phyloP scores from a whole-genome alignment of 2,329 filamentous ascomycete species.

The Colletotrichum horii region DNA sequence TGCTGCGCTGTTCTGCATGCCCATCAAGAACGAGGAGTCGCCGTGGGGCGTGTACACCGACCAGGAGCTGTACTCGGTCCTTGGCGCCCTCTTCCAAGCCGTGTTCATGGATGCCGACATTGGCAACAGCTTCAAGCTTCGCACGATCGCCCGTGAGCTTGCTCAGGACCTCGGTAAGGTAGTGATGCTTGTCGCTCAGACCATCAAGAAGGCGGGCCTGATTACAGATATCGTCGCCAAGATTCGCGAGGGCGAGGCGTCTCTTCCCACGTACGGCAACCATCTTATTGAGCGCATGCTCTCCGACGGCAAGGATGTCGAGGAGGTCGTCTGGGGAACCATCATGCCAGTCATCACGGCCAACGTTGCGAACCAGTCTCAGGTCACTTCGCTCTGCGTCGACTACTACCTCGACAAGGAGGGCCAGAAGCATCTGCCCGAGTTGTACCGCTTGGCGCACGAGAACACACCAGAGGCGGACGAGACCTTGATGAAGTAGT shows the following conservation, averaged over 20 bases:
- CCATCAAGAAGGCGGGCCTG: constrained; percentile 47
- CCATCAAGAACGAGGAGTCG: constrained; percentile 57
- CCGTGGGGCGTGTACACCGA: constrained; percentile 59
- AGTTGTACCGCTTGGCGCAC: constrained; percentile 57
- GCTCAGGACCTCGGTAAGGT: constrained; percentile 56
- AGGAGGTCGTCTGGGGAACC: constrained; percentile 61
- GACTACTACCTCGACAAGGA: constrained; percentile 63
- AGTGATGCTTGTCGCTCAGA: constrained; percentile 57
- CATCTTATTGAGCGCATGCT: constrained; percentile 61
- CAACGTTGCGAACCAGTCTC: constrained; percentile 63
- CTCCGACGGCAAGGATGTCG: constrained; percentile 54
- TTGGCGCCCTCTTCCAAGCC: constrained; percentile 60
- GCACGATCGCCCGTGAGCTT: constrained; percentile 52
- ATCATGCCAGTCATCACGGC: constrained; percentile 61
- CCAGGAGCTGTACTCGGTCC: constrained; percentile 60
- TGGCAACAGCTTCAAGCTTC: constrained; percentile 61
- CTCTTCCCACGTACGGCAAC: constrained; percentile 59
- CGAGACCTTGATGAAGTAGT: constrained; percentile 42
- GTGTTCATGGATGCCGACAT: constrained; percentile 62
- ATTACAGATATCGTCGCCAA: constrained; percentile 50
- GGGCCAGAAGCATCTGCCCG: constrained; percentile 52
- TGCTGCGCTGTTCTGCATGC: constrained; percentile 57
- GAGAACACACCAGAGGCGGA: constrained; percentile 55
- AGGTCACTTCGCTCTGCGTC: constrained; percentile 61
- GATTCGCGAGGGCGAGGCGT: constrained; percentile 42